Percentiles rank a stretch among this genome's conserved stretches.
Evolutionary conservation across 495 filamentous ascomycete genomes (phyloP).

Genomic region (Penicillium crystallinum): DNA sequence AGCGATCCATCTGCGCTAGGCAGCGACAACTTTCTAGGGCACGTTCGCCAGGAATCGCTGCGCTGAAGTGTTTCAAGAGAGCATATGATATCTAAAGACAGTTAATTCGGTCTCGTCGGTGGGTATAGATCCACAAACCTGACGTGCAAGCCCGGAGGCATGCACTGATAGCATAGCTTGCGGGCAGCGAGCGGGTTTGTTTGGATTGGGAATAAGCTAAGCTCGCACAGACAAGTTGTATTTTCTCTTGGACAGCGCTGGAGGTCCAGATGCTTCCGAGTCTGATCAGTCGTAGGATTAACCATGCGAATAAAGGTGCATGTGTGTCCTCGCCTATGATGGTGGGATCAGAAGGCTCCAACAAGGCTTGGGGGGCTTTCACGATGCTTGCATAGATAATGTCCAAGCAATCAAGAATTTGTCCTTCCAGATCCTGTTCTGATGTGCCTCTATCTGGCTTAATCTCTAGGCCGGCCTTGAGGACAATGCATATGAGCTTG

Average conservation of each 20-base stretch:
- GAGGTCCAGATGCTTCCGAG: slow-evolving; percentile 24
- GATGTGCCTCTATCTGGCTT: slow-evolving; percentile 47
- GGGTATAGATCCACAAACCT: slow-evolving; percentile 23
- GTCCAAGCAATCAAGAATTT: slow-evolving; percentile 61
- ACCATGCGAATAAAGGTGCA: slow-evolving; percentile 74
- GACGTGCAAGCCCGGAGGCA: slow-evolving; percentile 33
- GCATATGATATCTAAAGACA: slow-evolving; percentile 31
- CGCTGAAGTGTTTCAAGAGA: slow-evolving; percentile 24
- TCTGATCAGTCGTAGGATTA: slow-evolving; percentile 44
- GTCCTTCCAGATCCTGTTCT: slow-evolving; percentile 51
- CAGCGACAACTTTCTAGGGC: slow-evolving; percentile 16
- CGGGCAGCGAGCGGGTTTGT: slow-evolving; percentile 26
- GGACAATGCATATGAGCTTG: slow-evolving; percentile 76
- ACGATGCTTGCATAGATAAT: slow-evolving; percentile 68
- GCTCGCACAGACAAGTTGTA: slow-evolving; percentile 27
- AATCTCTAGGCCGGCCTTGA: slow-evolving; percentile 71
- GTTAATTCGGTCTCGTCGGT: slow-evolving; percentile 12
- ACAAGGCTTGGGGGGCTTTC: slow-evolving; percentile 69
- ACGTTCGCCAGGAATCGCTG: slow-evolving; percentile 1
- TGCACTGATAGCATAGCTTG: slow-evolving; percentile 25
- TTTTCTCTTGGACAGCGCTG: slow-evolving; percentile 24
- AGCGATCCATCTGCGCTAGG: slow-evolving; percentile 27
- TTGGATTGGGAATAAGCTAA: slow-evolving; percentile 34
- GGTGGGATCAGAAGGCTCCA: slow-evolving; percentile 37
- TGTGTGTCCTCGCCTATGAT: slow-evolving; percentile 43